Evolutionary conservation across 345 rosid genomes (phyloP), one percentile per base, ranked within the genome.

Genomic region (Acer yangbiense): DNA sequence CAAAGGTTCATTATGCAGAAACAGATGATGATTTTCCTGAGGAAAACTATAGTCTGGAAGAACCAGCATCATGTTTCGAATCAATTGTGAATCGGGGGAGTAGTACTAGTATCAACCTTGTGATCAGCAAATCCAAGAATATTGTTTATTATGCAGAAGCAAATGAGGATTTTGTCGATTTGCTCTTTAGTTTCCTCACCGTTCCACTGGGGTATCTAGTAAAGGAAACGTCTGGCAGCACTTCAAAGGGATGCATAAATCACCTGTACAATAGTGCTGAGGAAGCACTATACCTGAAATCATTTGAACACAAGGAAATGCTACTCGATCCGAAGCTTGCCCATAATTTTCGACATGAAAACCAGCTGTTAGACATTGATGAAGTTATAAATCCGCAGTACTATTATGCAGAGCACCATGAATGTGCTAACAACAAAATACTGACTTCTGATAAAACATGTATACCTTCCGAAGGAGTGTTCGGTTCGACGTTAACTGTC

Each of bases 151-250:
- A 32, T 64, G 79, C 75, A 29, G 83, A 83, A 61, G 81, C 46
- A 1, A 58, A 64, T 6, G 74, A 77, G 12, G 80, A 70, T 39
- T 77, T 80, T 52, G 74, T 77, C 58, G 63, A 77, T 71, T 67
- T 83, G 29, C 67, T 83, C 21, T 77, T 80, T 48, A 77, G 81
- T 23, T 83, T 80, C 77, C 79, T 83, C n/a, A 74, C 79, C 12
- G 3, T 80, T 66, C 86, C 83, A 16, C 77, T 83, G 12, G 86
- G 81, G 2, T 20, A 68, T 41, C 27, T 73, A 9, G 13, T 39
- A 6, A 77, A 83, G 68, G 52, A 69, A 76, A 68, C 35, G 74
- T 13, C 55, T 4, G 73, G 68, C 3, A 7, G 6, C 41, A 7
- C 3, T 41, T 68, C 44, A 0, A 32, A 55, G 6, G 77, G 79